Conservation (phyloP, 169 alveolate species). For the Theileria parva region DNA sequence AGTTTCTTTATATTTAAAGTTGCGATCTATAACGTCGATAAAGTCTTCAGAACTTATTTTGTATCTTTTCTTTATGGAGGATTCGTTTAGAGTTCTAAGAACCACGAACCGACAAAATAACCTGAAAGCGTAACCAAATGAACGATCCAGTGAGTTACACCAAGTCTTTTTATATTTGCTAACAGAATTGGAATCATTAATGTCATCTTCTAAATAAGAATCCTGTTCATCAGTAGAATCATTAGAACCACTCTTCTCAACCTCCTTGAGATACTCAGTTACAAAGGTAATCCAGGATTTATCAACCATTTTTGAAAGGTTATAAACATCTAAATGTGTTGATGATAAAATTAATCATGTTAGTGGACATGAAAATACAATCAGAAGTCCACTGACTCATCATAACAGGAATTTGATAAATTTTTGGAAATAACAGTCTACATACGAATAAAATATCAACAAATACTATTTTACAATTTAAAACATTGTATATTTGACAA, state of each 20-base stretch:
- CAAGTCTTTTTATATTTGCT: conserved; percentile 24
- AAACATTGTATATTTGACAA: background rate
- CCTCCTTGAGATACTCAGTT: conserved; percentile 29
- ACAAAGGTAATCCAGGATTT: conserved; percentile 57
- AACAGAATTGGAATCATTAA: conserved; percentile 7
- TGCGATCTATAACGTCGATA: conserved; percentile 2
- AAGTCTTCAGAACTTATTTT: conserved; percentile 18
- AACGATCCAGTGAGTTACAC: conserved; percentile 61
- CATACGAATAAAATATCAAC: background rate
- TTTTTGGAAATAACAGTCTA: background rate
- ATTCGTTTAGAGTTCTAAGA: conserved; percentile 24
- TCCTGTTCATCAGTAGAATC: background rate
- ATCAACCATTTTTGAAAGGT: conserved; percentile 33
- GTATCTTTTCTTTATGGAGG: conserved; percentile 12
- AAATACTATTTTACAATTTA: background rate
- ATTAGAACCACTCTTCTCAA: conserved; percentile 8
- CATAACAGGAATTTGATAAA: background rate
- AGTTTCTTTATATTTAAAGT: background rate
- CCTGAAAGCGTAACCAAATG: conserved; percentile 61
- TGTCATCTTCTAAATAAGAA: background rate
- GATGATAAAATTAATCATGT: background rate
- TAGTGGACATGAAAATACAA: background rate
- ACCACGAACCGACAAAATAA: conserved; percentile 57
- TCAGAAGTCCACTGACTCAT: background rate
- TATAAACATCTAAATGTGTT: conserved; percentile 5